Conservation (phyloP, 495 filamentous ascomycete genomes). For the Neurospora sp. region DNA sequence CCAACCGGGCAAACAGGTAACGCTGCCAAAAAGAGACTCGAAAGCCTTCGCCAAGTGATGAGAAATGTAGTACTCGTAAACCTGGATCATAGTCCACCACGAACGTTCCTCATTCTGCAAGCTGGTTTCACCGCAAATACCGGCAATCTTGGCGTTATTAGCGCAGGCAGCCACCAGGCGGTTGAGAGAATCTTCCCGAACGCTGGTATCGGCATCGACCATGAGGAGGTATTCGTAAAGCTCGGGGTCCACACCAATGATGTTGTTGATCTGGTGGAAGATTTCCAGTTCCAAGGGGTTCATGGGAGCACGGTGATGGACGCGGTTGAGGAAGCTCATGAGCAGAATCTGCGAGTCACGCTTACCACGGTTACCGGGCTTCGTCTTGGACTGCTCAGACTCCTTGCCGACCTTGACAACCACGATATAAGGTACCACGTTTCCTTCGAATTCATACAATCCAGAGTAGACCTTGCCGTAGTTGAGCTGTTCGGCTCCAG, state of each 20-base stretch:
- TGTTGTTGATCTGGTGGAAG: slow-evolving; percentile 98
- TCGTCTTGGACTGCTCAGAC: slow-evolving; percentile 81
- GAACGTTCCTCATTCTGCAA: slow-evolving; percentile 86
- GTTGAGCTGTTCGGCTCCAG: slow-evolving; percentile 87
- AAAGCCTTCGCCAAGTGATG: slow-evolving; percentile 92
- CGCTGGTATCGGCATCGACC: slow-evolving; percentile 96
- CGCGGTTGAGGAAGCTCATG: slow-evolving; percentile 89
- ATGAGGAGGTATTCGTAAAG: slow-evolving; percentile 96
- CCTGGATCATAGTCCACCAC: slow-evolving; percentile 99
- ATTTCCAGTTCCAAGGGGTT: slow-evolving; percentile 92
- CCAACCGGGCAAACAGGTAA: slow-evolving; percentile 98
- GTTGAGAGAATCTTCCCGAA: slow-evolving; percentile 85
- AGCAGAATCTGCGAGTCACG: slow-evolving; percentile 86
- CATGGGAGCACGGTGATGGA: slow-evolving; percentile 90
- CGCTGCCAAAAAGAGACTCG: slow-evolving; percentile 88
- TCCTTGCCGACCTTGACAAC: slow-evolving; percentile 96
- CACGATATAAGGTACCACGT: slow-evolving; percentile 92
- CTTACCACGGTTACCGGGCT: slow-evolving; percentile 96
- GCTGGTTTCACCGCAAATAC: slow-evolving; percentile 96
- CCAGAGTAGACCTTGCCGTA: slow-evolving; percentile 98
- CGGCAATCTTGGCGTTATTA: slow-evolving; percentile 90
- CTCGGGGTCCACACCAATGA: slow-evolving; percentile 95
- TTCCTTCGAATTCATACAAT: slow-evolving; percentile 94
- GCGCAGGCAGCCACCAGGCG: slow-evolving; percentile 86
- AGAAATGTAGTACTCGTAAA: slow-evolving; percentile 97